Evolutionary conservation across 768 basidiomycete genomes (phyloP).

Genomic region (Trametes cubensis): DNA sequence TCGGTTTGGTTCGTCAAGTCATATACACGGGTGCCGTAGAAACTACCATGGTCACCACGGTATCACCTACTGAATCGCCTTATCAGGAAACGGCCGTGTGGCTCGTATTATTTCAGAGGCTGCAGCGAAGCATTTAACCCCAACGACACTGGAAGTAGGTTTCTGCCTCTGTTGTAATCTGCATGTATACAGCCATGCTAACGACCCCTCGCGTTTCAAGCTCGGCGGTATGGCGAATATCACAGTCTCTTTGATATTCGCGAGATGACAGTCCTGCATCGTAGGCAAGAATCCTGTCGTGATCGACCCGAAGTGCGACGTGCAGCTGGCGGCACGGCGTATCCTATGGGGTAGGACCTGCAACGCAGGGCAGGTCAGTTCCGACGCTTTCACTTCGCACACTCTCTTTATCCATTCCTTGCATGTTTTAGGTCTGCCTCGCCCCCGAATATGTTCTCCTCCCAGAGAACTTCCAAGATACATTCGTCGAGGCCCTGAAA

Average conservation of each 20-base stretch:
- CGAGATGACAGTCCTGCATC: conserved; percentile 44
- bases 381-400: conserved; percentile 24
- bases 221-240: too few species aligned
- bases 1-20: background rate
- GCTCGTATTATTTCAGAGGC: conserved; percentile 69
- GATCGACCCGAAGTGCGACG: conserved; percentile 61
- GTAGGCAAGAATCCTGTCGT: conserved; percentile 67
- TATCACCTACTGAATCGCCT: background rate
- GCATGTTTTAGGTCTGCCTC: conserved; percentile 71
- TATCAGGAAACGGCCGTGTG: conserved; percentile 45
- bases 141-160: conserved; percentile 57
- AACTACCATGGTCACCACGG: background rate
- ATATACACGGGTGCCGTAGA: conserved; percentile 17
- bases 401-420: too few species aligned
- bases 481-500: conserved; percentile 43
- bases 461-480: conserved; percentile 41
- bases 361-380: conserved; percentile 61
- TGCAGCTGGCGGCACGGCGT: conserved; percentile 64
- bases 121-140: conserved; percentile 79
- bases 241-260: conserved; percentile 25
- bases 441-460: conserved; percentile 59
- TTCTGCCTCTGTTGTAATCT: too few species aligned
- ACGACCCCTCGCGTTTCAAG: too few species aligned
- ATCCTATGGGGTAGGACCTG: conserved; percentile 76
- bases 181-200: too few species aligned